phyloP scores from a whole-genome alignment of 352 stramenopile species.

The Detonula confervacea region DNA sequence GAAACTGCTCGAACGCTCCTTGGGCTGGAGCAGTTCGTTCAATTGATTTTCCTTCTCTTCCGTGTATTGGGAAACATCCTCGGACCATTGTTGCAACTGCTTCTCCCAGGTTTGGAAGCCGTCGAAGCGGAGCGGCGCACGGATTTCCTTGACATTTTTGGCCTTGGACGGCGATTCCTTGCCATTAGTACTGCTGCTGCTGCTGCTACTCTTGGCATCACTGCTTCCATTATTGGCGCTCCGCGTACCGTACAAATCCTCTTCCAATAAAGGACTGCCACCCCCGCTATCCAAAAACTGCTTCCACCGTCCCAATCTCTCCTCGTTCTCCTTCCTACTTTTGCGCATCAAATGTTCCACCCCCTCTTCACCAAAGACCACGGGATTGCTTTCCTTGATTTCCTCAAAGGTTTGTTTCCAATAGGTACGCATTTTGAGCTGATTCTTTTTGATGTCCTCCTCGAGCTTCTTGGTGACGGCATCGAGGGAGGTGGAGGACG shows the following conservation, averaged over 20 bases:
- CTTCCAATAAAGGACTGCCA: neutral
- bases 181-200: no score
- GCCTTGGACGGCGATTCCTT: no score
- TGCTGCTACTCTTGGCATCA: no score
- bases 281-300: conserved; percentile 52
- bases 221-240: neutral
- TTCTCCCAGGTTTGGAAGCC: conserved; percentile 76
- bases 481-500: conserved; percentile 26
- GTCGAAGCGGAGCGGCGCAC: conserved; percentile 57
- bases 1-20: no score
- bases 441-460: conserved; percentile 21
- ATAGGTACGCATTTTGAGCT: conserved; percentile 28
- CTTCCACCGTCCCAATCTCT: conserved; percentile 61
- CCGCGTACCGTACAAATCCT: no score
- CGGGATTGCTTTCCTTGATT: conserved; percentile 57
- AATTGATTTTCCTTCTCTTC: no score
- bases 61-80: conserved; percentile 74
- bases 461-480: conserved; percentile 29
- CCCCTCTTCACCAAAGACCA: conserved; percentile 27
- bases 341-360: neutral
- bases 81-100: conserved; percentile 71
- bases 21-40: conserved; percentile 50
- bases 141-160: no score
- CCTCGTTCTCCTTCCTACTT: conserved; percentile 1
- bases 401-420: conserved; percentile 73